Conservation (phyloP, 345 rosid genomes). For the Microthlaspi erraticum region DNA sequence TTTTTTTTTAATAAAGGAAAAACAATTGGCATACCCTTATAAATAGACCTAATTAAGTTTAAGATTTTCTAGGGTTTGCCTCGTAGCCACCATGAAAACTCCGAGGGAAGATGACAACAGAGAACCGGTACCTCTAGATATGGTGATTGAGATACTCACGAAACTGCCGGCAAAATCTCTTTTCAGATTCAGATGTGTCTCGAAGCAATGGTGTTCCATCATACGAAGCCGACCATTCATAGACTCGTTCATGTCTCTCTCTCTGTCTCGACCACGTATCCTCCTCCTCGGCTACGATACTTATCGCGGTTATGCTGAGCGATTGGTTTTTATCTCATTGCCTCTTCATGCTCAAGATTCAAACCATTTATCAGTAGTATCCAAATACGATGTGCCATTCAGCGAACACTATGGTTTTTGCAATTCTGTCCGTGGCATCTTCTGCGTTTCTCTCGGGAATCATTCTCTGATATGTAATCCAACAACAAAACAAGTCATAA, state of each 20-base stretch:
- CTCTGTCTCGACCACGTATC: background rate
- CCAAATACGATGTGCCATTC: background rate
- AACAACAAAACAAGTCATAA: background rate
- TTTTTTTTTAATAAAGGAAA: no score
- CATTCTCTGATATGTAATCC: background rate
- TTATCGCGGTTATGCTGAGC: background rate
- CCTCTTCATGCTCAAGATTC: background rate
- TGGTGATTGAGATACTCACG: background rate
- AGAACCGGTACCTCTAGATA: background rate
- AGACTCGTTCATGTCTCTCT: background rate
- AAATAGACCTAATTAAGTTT: no score
- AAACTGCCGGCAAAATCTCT: background rate
- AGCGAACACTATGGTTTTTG: background rate
- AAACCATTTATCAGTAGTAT: background rate
- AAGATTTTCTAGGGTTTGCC: no score
- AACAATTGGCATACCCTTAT: no score
- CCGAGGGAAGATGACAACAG: background rate
- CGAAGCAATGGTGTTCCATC: background rate
- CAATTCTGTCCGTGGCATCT: background rate
- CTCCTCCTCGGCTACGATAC: background rate
- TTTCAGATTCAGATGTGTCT: background rate
- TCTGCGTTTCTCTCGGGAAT: background rate
- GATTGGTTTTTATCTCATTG: background rate
- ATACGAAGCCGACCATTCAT: background rate
- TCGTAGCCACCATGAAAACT: no score